Percentiles rank a stretch among this genome's conserved stretches.
These are phyloP conservation scores for Leucosporidium yakuticum DNA, from an alignment of 768 basidiomycete species.

Conservation along the genomic window DNA sequence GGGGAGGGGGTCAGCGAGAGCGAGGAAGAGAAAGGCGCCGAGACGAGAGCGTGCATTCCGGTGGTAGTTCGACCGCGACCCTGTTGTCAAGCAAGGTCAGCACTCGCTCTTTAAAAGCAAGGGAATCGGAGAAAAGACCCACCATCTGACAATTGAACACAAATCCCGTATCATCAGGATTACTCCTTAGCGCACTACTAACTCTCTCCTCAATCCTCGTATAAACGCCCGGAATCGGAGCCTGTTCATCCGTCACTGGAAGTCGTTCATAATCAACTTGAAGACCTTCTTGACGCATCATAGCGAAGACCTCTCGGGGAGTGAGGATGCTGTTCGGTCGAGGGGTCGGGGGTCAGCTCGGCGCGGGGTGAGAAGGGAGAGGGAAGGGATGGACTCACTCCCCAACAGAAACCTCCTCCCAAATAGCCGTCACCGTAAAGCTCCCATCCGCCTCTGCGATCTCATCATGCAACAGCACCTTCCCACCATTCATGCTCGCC, in stretches of 20 bases:
- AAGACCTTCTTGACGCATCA: slow-evolving; percentile 58
- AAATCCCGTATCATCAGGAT: slow-evolving; percentile 58
- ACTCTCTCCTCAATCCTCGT: slow-evolving; percentile 71
- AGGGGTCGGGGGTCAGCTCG: neutral
- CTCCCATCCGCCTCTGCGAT: slow-evolving; percentile 85
- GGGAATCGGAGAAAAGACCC: slow-evolving; percentile 41
- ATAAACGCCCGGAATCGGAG: slow-evolving; percentile 82
- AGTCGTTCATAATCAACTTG: slow-evolving; percentile 60
- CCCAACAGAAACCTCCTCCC: slow-evolving; percentile 66
- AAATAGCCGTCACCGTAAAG: slow-evolving; percentile 86
- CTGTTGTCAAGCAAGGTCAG: neutral
- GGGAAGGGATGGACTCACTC: slow-evolving; percentile 10
- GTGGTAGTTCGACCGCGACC: slow-evolving; percentile 68
- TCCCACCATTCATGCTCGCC: slow-evolving; percentile 56
- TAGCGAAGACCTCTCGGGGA: slow-evolving; percentile 47
- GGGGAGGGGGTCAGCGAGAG: too few relatives aligned
- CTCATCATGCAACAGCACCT: slow-evolving; percentile 89
- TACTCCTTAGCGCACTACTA: slow-evolving; percentile 45
- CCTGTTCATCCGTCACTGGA: slow-evolving; percentile 94
- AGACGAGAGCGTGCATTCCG: slow-evolving; percentile 54
- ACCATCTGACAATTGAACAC: slow-evolving; percentile 99
- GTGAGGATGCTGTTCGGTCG: slow-evolving; percentile 74
- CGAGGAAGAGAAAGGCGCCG: slow-evolving; percentile 39
- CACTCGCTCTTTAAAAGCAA: too few relatives aligned
- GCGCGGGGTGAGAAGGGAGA: neutral